A percentile compares a stretch with the other conserved stretches of the same genome.
Conservation (phyloP, 2,329 filamentous ascomycete species). For the Ramichloridium luteum region DNA sequence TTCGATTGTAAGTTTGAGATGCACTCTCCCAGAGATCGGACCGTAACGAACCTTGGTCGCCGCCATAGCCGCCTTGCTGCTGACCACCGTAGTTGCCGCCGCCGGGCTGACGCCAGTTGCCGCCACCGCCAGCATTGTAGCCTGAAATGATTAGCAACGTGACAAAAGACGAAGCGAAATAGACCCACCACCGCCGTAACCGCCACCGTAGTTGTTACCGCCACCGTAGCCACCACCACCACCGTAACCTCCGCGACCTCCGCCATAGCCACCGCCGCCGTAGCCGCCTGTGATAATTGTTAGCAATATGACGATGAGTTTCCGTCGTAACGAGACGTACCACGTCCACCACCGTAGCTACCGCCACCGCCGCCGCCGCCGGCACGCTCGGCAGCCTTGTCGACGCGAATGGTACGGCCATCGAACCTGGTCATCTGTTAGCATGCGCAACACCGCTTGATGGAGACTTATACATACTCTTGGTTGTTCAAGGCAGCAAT, state of each 20-base stretch:
- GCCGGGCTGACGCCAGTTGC: conserved; percentile 19
- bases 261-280: conserved; percentile 15
- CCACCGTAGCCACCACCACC: conserved; percentile 14
- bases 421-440: conserved; percentile 89
- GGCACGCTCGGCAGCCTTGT: conserved; percentile 79
- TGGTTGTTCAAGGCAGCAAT: conserved; percentile 74
- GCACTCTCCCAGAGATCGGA: no score
- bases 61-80: conserved; percentile 8
- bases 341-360: conserved; percentile 26
- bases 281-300: conserved; percentile 10
- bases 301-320: background rate
- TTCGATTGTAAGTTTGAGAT: conserved; percentile 13
- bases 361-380: conserved; percentile 48
- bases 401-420: conserved; percentile 85
- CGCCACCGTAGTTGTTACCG: conserved; percentile 20
- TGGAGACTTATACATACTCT: conserved; percentile 60
- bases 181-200: conserved; percentile 10
- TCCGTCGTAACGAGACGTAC: conserved; percentile 18
- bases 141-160: conserved; percentile 2
- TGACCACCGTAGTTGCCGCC: conserved; percentile 12
- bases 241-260: conserved; percentile 17
- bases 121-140: conserved; percentile 11
- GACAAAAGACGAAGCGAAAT: background rate
- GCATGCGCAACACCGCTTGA: no score
- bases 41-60: conserved; percentile 14